Evolutionary conservation across 2,329 filamentous ascomycete species (phyloP), one percentile per base, ranked within the genome.

Genomic region (Ceratocystis diversiconidia): DNA sequence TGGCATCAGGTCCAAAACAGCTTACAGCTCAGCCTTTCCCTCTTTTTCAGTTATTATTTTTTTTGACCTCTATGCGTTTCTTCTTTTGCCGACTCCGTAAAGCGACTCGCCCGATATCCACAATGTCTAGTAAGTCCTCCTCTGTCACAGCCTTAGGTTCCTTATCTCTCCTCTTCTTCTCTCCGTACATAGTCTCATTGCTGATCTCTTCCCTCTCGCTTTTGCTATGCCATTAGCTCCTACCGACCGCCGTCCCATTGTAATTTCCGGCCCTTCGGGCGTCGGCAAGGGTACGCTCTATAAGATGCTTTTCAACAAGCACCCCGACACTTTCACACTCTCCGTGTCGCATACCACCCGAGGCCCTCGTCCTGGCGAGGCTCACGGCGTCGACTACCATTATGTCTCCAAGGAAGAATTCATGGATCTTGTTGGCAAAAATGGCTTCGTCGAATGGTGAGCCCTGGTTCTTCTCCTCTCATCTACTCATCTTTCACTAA

Each of bases 211-310:
- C 2, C 46, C 46, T n/a, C n/a, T 3, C 22, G 6, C 46, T 22
- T 10, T 28, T 8, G 19, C 30, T 6, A 15, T 25, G 19, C 7
- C 8, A 5, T 12, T 52, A 67, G 66, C 62, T 57, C 77, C 79
- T n/a, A 68, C 76, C 64, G 80, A 83, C 72, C 75, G 76, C 70
- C 82, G 83, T 41, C 88, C 88, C 15, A 80, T 92, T 71, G 85
- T 94, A 71, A 87, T 94, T 75, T 90, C 85, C 61, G 89, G 89
- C 65, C 89, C 89, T 68, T 88, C 84, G 10, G 89, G 89, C 73
- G 84, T 89, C 61, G 89, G 89, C 70, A 94, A 94, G 77, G 88
- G 87, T 70, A 92, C 89, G 12, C 84, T 92, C 68, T 86, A 89
- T 75, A 85, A 85, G 72, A 80, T 82, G 61, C 84, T 92, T 62